Evolutionary conservation across 1,284 basidiomycete species (phyloP).

Genomic region (Phylloporus gajari): DNA sequence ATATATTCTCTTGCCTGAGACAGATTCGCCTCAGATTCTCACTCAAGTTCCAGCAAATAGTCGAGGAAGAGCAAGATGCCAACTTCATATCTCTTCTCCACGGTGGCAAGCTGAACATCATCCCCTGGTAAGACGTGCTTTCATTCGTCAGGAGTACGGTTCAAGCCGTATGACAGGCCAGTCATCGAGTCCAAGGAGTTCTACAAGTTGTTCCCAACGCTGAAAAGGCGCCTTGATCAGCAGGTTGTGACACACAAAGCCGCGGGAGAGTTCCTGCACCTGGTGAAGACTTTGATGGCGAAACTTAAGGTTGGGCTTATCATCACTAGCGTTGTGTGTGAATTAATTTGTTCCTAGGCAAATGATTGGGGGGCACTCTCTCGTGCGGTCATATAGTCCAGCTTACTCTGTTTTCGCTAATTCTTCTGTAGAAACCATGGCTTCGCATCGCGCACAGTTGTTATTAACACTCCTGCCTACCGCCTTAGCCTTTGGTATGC

Average conservation of each 20-base stretch:
- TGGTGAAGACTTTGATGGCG: background rate
- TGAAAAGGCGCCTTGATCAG: background rate
- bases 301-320: conserved; percentile 1
- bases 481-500: conserved; percentile 58
- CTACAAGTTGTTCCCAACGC: background rate
- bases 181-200: background rate
- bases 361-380: conserved; percentile 73
- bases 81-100: background rate
- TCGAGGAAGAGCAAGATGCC: background rate
- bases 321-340: too few species aligned
- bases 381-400: conserved; percentile 49
- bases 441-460: conserved; percentile 60
- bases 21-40: background rate
- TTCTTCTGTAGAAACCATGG: conserved; percentile 59
- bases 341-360: conserved; percentile 47
- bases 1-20: background rate
- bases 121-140: background rate
- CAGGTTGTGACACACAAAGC: background rate
- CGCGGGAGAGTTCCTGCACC: background rate
- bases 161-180: background rate
- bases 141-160: background rate
- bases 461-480: conserved; percentile 53
- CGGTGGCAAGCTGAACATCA: background rate
- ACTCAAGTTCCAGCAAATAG: background rate
- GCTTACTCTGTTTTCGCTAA: conserved; percentile 4